Evolutionary conservation across 2,329 filamentous ascomycete genomes (phyloP), one percentile per base, ranked within the genome.

Genomic region (Diaporthe eres): DNA sequence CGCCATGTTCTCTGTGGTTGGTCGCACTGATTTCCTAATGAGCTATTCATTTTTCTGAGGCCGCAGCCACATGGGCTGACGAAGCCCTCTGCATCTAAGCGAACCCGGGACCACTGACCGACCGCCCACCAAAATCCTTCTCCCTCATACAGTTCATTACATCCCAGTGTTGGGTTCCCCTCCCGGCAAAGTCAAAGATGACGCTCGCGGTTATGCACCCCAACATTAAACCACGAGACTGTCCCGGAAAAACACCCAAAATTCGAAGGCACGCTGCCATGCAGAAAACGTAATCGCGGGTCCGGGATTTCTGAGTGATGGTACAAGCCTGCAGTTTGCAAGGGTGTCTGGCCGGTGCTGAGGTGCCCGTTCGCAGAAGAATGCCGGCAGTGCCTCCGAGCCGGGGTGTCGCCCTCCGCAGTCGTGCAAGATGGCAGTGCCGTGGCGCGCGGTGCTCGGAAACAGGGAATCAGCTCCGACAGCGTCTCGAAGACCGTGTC

Each of bases 331-430:
- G n/a, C 0, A 39, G 65, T 8, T 68, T 51, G 31, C 63, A 51
- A 37, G 63, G 47, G 31, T 68, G 22, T 37, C 22, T 51, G 17
- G 34, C 47, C 65, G 65, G 47, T 28, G 22, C 31, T 39, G 65
- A 34, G 22, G 8, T 53, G 65, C 65, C n/a, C 44, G 22, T 28
- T 68, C 31, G 47, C 61, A 13, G 5, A 44, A 31, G 17, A 17
- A 39, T 22, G 34, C 37, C 61, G 61, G 61, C 42, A 65, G 61
- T 65, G 61, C 17, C 42, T 44, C 61, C 61, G 61, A 49, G 61
- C 61, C 42, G 60, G 39, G 39, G 37, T 44, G 39, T 31, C 39
- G 39, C 31, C 39, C n/a, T 44, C 60, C 25, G 60, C 60, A 55
- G n/a, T 12, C 39, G 42, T 31, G 60, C 25, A 63, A 3, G 25